Evolutionary conservation across 768 basidiomycete species (phyloP).

Genomic region (Chalciporus piperatus): DNA sequence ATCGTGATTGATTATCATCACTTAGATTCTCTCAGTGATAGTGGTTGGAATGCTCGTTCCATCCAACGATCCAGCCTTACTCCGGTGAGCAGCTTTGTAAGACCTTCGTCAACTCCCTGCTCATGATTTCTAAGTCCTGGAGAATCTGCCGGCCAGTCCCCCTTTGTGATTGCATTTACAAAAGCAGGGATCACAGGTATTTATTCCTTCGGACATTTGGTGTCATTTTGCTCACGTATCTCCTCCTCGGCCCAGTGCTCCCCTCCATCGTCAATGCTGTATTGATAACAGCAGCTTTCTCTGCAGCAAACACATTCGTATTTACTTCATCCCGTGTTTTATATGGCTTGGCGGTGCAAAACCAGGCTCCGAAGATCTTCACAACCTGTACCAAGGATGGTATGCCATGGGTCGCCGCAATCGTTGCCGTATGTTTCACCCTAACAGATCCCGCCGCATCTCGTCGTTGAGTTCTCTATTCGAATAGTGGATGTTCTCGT

Average conservation of each 20-base stretch:
- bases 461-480: conserved; percentile 9
- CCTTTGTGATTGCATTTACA: conserved; percentile 81
- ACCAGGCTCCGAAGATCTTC: conserved; percentile 52
- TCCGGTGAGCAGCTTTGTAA: conserved; percentile 30
- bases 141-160: conserved; percentile 63
- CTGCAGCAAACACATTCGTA: conserved; percentile 56
- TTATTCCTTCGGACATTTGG: conserved; percentile 8
- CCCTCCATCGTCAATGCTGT: conserved; percentile 71
- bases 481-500: conserved; percentile 38
- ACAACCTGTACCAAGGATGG: conserved; percentile 45
- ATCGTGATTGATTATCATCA: background rate
- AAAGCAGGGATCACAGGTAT: conserved; percentile 66
- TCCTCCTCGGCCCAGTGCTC: conserved; percentile 39
- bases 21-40: conserved; percentile 30
- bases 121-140: conserved; percentile 9
- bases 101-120: background rate
- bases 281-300: conserved; percentile 71
- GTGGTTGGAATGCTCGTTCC: conserved; percentile 79
- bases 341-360: conserved; percentile 45
- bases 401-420: conserved; percentile 43
- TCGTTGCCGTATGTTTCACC: conserved; percentile 24
- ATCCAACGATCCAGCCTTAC: conserved; percentile 54
- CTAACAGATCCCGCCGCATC: conserved; percentile 7
- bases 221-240: background rate
- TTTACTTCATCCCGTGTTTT: conserved; percentile 40